Base-by-base conservation (phyloP, 371 early-diverging fungal species). In the Nematocida sp. region DNA sequence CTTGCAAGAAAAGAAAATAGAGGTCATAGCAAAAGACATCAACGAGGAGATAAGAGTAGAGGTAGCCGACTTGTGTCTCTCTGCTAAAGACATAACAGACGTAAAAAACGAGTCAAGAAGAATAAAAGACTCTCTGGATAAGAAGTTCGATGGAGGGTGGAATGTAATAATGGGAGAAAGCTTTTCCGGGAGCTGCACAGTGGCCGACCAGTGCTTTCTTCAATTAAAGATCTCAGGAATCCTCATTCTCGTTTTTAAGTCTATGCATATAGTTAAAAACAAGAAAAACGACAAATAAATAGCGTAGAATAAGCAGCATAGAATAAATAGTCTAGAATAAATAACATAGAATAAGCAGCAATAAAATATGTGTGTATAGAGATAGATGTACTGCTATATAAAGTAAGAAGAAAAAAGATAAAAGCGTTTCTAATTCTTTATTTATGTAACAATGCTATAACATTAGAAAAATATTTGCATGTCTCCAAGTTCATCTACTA, bases 61-160 rank as follows among this genome's bases (percentile, higher is more conserved):
- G 9, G 63, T 71, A 20, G 75, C 75, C 20, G 75, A 71, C 45
- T 59, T 61, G 20, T 71, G 75, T 47, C 7, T 71, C 4, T 18
- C 11, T 1, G 40, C 16, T 16, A 18, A 36, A 13, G 57, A 71
- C 20, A 49, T 65, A 33, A 42, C 2, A 2, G 26, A 61, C 40
- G 25, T 39, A 30, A 45, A 38, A n/a, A 55, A 65, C 3, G 2
- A 40, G 1, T 25, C 78, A 2, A 67, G 35, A 25, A 36, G 28
- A 16, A 55, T 83, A 5, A 83, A 81, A 30, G 60, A 68, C 13
- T 55, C 51, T 51, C 60, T 83, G 11, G 83, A 83, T 45, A 51
- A 63, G 28, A 68, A 81, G 49, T 79, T 68, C 64, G 77, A 65
- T 7, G 65, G 75, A 61, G 83, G 83, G 1, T 83, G 83, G 83